Percentiles rank a stretch among this genome's conserved stretches.
Evolutionary conservation across 2,329 filamentous ascomycete species (phyloP).

Genomic region (Fusarium sp.): DNA sequence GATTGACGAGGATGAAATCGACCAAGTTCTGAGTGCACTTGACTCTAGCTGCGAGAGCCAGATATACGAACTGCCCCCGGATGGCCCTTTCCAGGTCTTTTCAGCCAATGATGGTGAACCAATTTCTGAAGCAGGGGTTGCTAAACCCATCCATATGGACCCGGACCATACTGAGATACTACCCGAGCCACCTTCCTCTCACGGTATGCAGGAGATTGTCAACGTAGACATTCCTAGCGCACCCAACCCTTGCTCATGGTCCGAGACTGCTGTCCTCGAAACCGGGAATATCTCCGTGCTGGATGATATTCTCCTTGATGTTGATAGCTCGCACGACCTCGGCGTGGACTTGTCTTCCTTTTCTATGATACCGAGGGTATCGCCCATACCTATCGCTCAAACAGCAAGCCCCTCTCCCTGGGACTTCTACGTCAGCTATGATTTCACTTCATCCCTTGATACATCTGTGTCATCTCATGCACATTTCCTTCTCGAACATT

Average conservation of each 20-base stretch:
- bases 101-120: background rate
- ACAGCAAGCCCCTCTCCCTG: background rate
- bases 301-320: background rate
- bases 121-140: background rate
- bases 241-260: background rate
- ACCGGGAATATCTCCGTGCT: background rate
- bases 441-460: background rate
- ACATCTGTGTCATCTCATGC: background rate
- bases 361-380: background rate
- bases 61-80: background rate
- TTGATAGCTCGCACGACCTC: background rate
- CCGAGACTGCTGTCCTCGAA: background rate
- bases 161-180: background rate
- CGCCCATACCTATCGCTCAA: background rate
- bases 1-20: background rate
- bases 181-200: background rate
- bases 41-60: background rate
- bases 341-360: background rate
- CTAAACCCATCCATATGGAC: background rate
- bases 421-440: background rate
- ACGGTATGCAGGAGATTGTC: background rate
- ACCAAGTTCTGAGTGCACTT: background rate
- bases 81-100: background rate
- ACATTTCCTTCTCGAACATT: background rate
- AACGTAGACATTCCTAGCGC: background rate